Conservation (phyloP, 139 green algal genomes). For the Closterium sp. region DNA sequence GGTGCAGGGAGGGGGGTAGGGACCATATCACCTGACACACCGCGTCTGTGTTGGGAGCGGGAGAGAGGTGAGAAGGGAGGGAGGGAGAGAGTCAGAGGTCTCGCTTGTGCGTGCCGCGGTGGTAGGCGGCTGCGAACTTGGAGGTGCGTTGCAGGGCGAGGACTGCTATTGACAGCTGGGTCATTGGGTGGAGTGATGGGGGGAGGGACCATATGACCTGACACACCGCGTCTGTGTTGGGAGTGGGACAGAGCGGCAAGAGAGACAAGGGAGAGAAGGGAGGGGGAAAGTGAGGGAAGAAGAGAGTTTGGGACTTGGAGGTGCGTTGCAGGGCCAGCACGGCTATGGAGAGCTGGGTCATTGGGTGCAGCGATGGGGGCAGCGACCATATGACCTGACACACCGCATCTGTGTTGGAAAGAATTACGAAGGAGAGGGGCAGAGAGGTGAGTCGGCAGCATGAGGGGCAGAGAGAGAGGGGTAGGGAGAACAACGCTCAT, state of each 20-base stretch:
- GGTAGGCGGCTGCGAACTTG: conserved; percentile 84
- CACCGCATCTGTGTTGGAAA: too few species aligned
- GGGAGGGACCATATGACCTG: conserved; percentile 74
- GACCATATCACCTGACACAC: conserved; percentile 68
- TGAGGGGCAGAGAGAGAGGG: too few species aligned
- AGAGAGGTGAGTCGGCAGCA: too few species aligned
- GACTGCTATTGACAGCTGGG: conserved; percentile 71
- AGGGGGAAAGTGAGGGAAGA: background rate
- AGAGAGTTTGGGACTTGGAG: too few species aligned
- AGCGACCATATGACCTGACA: too few species aligned
- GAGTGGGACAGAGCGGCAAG: too few species aligned
- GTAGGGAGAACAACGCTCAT: too few species aligned
- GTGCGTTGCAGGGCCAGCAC: too few species aligned
- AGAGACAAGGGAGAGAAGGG: too few species aligned
- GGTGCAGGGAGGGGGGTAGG: conserved; percentile 76
- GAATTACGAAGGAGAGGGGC: background rate
- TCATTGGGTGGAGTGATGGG: conserved; percentile 85
- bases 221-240: conserved; percentile 40
- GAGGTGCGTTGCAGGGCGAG: conserved; percentile 70
- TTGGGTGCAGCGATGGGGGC: too few species aligned
- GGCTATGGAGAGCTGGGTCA: too few species aligned
- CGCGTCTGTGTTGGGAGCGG: background rate
- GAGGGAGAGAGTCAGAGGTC: background rate
- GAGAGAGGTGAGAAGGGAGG: too few species aligned
- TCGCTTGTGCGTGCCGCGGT: conserved; percentile 79